Evolutionary conservation across 352 stramenopile species (phyloP).

Genomic region (Plasmopara viticola): DNA sequence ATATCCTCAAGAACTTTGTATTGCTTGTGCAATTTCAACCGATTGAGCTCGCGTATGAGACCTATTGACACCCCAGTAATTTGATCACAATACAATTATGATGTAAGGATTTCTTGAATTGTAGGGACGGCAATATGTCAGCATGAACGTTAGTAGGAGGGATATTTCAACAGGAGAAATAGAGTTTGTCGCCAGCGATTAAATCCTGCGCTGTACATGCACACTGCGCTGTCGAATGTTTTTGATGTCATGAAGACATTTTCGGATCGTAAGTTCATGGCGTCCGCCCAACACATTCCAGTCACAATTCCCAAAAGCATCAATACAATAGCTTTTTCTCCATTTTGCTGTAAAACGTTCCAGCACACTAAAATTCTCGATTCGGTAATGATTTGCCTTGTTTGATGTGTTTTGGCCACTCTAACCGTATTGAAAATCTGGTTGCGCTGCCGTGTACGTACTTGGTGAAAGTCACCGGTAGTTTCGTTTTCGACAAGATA

Average conservation of each 20-base stretch:
- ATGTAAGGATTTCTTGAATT: conserved; percentile 23
- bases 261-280: conserved; percentile 36
- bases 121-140: background rate
- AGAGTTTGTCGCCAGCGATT: conserved; percentile 51
- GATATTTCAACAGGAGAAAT: conserved; percentile 80
- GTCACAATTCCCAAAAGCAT: conserved; percentile 46
- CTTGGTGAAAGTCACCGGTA: conserved; percentile 57
- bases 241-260: conserved; percentile 2
- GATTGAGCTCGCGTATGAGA: conserved; percentile 37
- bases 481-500: conserved; percentile 53
- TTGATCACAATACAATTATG: background rate
- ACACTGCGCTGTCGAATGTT: conserved; percentile 26
- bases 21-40: conserved; percentile 7
- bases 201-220: conserved; percentile 44
- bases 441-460: conserved; percentile 17
- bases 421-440: background rate
- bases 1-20: conserved; percentile 14
- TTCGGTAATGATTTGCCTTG: conserved; percentile 1
- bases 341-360: conserved; percentile 17
- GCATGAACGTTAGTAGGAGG: conserved; percentile 15
- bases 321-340: conserved; percentile 37
- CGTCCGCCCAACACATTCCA: conserved; percentile 63
- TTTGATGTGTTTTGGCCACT: conserved; percentile 13
- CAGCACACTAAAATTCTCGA: conserved; percentile 14
- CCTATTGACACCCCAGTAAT: conserved; percentile 50